Conservation (phyloP, 345 rosid species). For the Excoecaria cochinchinensis region DNA sequence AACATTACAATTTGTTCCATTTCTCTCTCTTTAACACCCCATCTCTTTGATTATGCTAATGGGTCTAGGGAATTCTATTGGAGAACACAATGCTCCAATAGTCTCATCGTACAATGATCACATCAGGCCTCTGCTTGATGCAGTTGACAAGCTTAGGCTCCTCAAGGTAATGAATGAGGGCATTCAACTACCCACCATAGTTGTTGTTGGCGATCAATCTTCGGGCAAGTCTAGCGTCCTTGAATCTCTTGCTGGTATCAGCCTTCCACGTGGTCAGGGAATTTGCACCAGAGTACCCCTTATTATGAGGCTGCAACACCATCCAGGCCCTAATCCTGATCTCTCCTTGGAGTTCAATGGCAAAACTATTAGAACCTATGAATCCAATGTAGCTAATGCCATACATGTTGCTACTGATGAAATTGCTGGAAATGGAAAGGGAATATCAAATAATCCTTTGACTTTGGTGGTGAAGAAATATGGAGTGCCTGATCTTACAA, state of each 20-base stretch:
- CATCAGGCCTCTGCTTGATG: slow-evolving; percentile 54
- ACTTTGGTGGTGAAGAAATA: too few relatives aligned
- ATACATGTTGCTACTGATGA: slow-evolving; percentile 40
- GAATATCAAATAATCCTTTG: too few relatives aligned
- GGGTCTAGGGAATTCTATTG: not conserved
- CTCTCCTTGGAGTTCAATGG: slow-evolving; percentile 38
- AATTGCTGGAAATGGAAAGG: slow-evolving; percentile 48
- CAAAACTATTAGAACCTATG: slow-evolving; percentile 27
- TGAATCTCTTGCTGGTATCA: slow-evolving; percentile 50
- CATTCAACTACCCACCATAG: slow-evolving; percentile 56
- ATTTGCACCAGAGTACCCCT: slow-evolving; percentile 55
- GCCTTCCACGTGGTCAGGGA: slow-evolving; percentile 39
- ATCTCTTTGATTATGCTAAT: not conserved
- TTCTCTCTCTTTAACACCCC: not conserved
- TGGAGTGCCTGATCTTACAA: slow-evolving; percentile 46
- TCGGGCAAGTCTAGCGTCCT: slow-evolving; percentile 41
- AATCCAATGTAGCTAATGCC: slow-evolving; percentile 26
- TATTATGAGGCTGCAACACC: slow-evolving; percentile 48
- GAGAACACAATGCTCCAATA: slow-evolving; percentile 20
- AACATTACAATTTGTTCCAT: not conserved
- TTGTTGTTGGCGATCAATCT: slow-evolving; percentile 49
- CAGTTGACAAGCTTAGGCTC: slow-evolving; percentile 45
- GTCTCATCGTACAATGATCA: slow-evolving; percentile 38
- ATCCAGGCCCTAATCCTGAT: slow-evolving; percentile 9
- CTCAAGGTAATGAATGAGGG: slow-evolving; percentile 45